Base-by-base conservation (phyloP, 768 basidiomycete genomes). In the Trametes elegans region DNA sequence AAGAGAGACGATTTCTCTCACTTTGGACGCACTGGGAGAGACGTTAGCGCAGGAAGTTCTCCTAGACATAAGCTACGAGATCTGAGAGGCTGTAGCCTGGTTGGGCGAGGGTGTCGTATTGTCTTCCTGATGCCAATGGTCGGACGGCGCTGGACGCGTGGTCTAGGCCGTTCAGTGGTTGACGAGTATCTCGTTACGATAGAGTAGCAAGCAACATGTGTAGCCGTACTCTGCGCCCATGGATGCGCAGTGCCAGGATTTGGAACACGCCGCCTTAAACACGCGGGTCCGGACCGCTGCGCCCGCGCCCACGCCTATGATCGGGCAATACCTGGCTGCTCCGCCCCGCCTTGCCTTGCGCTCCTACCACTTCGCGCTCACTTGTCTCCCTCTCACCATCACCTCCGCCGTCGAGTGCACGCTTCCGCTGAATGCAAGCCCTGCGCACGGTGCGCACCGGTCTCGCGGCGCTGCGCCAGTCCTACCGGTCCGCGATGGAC, bases 11-110 rank as follows among this genome's bases (percentile, higher is more conserved):
- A 53, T 70, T 35, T 39, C 46, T 26, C 52, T 59, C 5, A 54
- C 55, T 0, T 60, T 68, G 7, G 49, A 46, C 29, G 63, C 58
- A 8, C 46, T 70, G 21, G 70, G 70, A n/a, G 27, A 49, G 19
- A 58, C 64, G 7, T 29, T 71, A 35, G 53, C 63, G 7, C 55
- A 58, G 18, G 57, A 66, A 9, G 55, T 68, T 1, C 1, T 68
- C 6, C 58, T 68, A 18, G 60, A 63, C 39, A 26, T 64, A 10
- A 55, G 55, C 7, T 43, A 62, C 39, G 54, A 58, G 5, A 8
- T 66, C 23, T 63, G 50, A 23, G 19, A 3, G 28, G 18, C 8
- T 14, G 26, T 5, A 13, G 18, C 6, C 7, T 6, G 5, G 39
- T 21, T 6, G n/a, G 34, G 13, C n/a, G 4, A n/a, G 9, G 10